Evolutionary conservation across 2,329 filamentous ascomycete species (phyloP).

Genomic region (Aureobasidium sp.): DNA sequence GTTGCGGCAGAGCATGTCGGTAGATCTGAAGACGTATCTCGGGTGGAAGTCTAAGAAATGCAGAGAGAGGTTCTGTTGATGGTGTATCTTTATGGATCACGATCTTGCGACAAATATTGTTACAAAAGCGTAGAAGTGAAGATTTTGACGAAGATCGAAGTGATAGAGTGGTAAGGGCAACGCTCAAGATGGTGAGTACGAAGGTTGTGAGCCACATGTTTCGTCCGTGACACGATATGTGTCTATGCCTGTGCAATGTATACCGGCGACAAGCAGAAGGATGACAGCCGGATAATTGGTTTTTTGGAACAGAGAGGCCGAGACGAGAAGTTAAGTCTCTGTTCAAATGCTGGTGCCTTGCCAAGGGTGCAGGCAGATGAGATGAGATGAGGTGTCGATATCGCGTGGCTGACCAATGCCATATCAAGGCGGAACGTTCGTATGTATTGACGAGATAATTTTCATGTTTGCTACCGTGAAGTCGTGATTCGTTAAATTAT

Average conservation of each 20-base stretch:
- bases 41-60: not conserved
- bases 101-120: not conserved
- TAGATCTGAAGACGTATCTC: constrained; percentile 1
- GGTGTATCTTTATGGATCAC: not conserved
- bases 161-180: not conserved
- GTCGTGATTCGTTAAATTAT: constrained; percentile 4
- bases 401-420: too few species aligned
- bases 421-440: too few species aligned
- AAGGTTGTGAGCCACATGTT: not conserved
- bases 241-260: too few species aligned
- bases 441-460: too few species aligned
- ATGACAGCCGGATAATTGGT: too few species aligned
- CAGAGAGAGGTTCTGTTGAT: not conserved
- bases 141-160: not conserved
- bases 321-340: too few species aligned
- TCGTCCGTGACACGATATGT: not conserved
- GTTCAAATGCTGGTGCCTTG: too few species aligned
- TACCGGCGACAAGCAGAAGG: too few species aligned
- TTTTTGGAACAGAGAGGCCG: too few species aligned
- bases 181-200: not conserved
- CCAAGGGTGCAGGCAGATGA: too few species aligned
- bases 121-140: not conserved
- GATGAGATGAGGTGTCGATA: too few species aligned
- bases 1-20: not conserved
- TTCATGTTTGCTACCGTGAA: not conserved